These are phyloP conservation scores for Sclerotinia minor DNA, from an alignment of 2,329 filamentous ascomycete genomes.

Conservation along the genomic window DNA sequence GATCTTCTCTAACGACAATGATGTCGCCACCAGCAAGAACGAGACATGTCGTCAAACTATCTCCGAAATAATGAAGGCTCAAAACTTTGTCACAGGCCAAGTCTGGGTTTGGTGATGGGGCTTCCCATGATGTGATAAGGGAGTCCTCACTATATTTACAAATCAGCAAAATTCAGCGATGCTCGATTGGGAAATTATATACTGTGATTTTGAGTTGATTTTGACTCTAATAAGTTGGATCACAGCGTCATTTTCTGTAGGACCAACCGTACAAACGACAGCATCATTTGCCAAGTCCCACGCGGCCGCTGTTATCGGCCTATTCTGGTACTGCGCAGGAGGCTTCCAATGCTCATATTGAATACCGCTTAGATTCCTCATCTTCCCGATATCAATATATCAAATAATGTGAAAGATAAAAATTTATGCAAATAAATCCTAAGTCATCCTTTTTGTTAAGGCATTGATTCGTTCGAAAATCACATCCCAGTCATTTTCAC, in stretches of 20 bases:
- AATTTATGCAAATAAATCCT: conserved; percentile 19
- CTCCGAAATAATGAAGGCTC: conserved; percentile 80
- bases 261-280: conserved; percentile 81
- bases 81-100: conserved; percentile 74
- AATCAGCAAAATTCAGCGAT: conserved; percentile 37
- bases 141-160: conserved; percentile 42
- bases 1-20: conserved; percentile 75
- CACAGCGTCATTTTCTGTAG: conserved; percentile 64
- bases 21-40: conserved; percentile 91
- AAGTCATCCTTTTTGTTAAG: conserved; percentile 21
- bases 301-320: conserved; percentile 71
- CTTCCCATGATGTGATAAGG: conserved; percentile 80
- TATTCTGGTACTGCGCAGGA: conserved; percentile 48
- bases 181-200: conserved; percentile 14
- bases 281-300: conserved; percentile 83
- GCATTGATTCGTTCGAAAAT: conserved; percentile 22
- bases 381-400: conserved; percentile 44
- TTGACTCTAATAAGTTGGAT: conserved; percentile 68
- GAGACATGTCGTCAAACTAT: conserved; percentile 74
- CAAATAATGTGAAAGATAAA: conserved; percentile 11
- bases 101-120: conserved; percentile 75
- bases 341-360: conserved; percentile 66
- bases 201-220: conserved; percentile 45
- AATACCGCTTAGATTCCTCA: conserved; percentile 87
- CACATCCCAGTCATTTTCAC: conserved; percentile 30